Percentiles rank a stretch among this genome's conserved stretches.
phyloP scores from a whole-genome alignment of 306 rosid genomes.

The Senna tora region DNA sequence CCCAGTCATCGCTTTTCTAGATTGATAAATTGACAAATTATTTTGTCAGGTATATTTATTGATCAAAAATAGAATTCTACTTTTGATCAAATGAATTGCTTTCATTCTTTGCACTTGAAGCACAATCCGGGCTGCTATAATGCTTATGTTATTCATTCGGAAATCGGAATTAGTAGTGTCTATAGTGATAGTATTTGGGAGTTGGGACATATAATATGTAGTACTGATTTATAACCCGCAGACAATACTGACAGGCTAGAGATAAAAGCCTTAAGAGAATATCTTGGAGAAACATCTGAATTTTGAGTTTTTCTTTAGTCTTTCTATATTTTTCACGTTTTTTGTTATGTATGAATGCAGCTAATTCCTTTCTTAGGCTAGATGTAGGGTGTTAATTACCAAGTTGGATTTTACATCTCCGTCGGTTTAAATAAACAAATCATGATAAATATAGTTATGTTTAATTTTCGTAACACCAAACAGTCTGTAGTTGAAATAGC shows the following conservation, averaged over 20 bases:
- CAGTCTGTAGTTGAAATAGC: no score
- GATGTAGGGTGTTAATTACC: background rate
- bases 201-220: background rate
- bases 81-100: background rate
- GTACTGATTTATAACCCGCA: background rate
- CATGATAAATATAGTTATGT: background rate
- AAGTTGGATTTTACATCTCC: background rate
- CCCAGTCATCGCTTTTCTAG: background rate
- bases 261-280: no score
- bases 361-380: background rate
- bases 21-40: background rate
- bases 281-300: background rate
- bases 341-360: background rate
- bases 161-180: background rate
- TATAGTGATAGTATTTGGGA: background rate
- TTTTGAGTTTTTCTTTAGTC: background rate
- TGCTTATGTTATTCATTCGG: no score
- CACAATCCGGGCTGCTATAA: no score
- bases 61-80: background rate
- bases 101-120: slow-evolving; percentile 11
- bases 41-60: background rate
- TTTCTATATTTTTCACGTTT: background rate
- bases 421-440: background rate
- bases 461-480: background rate
- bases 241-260: background rate